These are phyloP conservation scores for Pseudogymnoascus sp. DNA, from an alignment of 2,329 filamentous ascomycete species.

Conservation along the genomic window DNA sequence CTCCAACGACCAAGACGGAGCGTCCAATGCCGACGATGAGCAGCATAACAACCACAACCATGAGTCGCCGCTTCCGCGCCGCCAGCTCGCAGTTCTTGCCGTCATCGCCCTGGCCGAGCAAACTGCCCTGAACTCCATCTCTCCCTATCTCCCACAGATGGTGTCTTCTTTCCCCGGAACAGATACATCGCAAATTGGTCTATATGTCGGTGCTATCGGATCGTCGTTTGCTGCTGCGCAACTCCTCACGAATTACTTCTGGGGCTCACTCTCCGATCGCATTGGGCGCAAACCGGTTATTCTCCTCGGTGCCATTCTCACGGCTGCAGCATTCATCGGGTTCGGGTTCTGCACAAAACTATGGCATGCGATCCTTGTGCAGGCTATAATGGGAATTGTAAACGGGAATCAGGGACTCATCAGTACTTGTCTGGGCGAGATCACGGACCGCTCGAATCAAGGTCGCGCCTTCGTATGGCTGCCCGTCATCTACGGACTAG, in stretches of 20 bases:
- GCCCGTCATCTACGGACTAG: conserved; percentile 91
- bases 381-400: conserved; percentile 82
- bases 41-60: conserved; percentile 28
- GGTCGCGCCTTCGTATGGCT: conserved; percentile 88
- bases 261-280: conserved; percentile 75
- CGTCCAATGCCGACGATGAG: conserved; percentile 28
- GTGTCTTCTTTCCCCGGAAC: conserved; percentile 77
- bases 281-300: conserved; percentile 78
- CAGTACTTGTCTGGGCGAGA: conserved; percentile 86
- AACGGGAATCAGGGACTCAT: conserved; percentile 95
- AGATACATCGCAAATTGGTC: conserved; percentile 59
- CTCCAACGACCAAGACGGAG: conserved; percentile 26
- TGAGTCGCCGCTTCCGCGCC: conserved; percentile 65
- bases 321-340: conserved; percentile 70
- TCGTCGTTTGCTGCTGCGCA: conserved; percentile 90
- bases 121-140: conserved; percentile 93
- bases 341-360: conserved; percentile 83
- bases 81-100: conserved; percentile 76
- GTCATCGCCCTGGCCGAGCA: conserved; percentile 88
- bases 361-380: conserved; percentile 78
- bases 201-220: conserved; percentile 86
- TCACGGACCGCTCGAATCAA: conserved; percentile 93
- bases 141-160: conserved; percentile 92
- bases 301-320: conserved; percentile 71
- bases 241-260: conserved; percentile 84